These are phyloP conservation scores for Sclerotinia minor DNA, from an alignment of 2,329 filamentous ascomycete species.

Conservation along the genomic window DNA sequence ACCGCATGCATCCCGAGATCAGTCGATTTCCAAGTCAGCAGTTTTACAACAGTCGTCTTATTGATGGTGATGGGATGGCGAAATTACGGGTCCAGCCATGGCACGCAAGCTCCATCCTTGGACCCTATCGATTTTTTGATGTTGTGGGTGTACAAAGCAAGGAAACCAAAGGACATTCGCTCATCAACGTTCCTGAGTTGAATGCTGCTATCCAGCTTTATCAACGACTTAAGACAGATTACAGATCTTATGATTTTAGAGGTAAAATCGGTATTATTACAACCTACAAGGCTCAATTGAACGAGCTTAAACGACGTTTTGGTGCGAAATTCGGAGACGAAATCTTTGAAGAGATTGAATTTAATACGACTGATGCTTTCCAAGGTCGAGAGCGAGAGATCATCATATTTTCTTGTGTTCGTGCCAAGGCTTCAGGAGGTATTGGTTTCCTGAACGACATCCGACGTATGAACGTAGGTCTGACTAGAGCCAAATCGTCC, in stretches of 20 bases:
- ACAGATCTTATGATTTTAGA: slow-evolving; percentile 64
- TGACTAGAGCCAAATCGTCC: slow-evolving; percentile 94
- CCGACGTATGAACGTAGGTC: slow-evolving; percentile 97
- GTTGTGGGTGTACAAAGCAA: slow-evolving; percentile 83
- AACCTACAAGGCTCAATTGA: slow-evolving; percentile 92
- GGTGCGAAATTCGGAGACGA: slow-evolving; percentile 67
- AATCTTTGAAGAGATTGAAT: slow-evolving; percentile 81
- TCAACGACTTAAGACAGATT: slow-evolving; percentile 74
- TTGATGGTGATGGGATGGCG: slow-evolving; percentile 84
- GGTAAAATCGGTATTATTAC: slow-evolving; percentile 96
- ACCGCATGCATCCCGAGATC: slow-evolving; percentile 98
- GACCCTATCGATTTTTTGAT: slow-evolving; percentile 96
- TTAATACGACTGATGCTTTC: slow-evolving; percentile 98
- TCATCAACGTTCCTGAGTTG: slow-evolving; percentile 86
- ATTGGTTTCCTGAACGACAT: slow-evolving; percentile 99
- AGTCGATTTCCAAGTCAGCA: slow-evolving; percentile 84
- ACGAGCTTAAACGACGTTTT: slow-evolving; percentile 76
- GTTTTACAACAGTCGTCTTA: slow-evolving; percentile 86
- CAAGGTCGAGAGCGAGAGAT: slow-evolving; percentile 96
- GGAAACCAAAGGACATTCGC: slow-evolving; percentile 80
- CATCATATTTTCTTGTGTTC: slow-evolving; percentile 98
- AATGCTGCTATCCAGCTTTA: slow-evolving; percentile 85
- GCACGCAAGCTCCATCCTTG: slow-evolving; percentile 79
- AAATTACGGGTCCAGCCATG: slow-evolving; percentile 74
- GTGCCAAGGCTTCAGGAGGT: slow-evolving; percentile 86